Evolutionary conservation across 352 stramenopile genomes (phyloP), one percentile per base, ranked within the genome.

Genomic region (Phytophthora melonis): DNA sequence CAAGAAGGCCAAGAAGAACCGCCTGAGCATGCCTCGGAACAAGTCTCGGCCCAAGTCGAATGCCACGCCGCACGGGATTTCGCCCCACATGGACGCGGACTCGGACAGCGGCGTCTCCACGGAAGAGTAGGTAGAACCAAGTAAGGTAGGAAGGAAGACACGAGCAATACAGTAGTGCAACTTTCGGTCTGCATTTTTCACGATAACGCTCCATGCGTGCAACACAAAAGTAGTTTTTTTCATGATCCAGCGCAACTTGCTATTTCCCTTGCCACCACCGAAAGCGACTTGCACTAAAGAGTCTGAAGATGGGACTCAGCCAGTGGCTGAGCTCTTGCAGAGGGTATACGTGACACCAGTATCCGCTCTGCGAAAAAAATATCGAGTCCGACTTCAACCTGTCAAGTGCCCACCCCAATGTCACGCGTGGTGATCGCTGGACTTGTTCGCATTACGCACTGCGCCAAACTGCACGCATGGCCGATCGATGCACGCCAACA

Each of bases 41-140:
- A 80, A 78, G 45, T 75, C 71, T 45, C 62, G 63, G 6, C 23
- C 68, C 10, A 77, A 69, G 63, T 45, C 73, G 45, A 77, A 63
- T 45, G 67, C 41, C 14, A 70, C 57, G 19, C 8, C 57, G 39
- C 68, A 83, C 58, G 67, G 58, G 47, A 83, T 81, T 61, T 85
- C 78, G 47, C 78, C 78, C 19, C 78, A 83, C 52, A 81, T 83
- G 78, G 71, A 81, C 13, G 68, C 68, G 19, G 62, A 78, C 61
- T 82, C 63, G 43, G 75, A 83, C 55, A 85, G 72, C 47, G 78
- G 75, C 11, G 60, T 78, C 25, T 81, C 63, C 5, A 70, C 71
- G 53, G 78, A 83, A 39, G 68, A 85, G 69, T 82, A 75, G 61
- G 56, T 55, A 54, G 52, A 55, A 27, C 16, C 10, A 47, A 47